Evolutionary conservation across 257 asterid species (phyloP).

Genomic region (Euphrasia confusa): DNA sequence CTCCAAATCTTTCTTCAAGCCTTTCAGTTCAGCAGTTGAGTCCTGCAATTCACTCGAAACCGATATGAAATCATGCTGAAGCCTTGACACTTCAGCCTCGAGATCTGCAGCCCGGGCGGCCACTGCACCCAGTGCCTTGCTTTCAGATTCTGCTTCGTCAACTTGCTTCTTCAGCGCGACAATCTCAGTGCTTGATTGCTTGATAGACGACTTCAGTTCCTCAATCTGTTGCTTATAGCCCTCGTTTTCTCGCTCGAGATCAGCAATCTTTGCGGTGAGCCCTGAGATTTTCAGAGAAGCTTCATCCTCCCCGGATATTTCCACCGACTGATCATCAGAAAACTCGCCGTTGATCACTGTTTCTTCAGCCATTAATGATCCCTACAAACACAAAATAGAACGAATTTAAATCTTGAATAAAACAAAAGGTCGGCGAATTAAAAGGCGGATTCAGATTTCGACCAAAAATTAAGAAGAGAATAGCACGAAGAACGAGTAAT

Average conservation of each 20-base stretch:
- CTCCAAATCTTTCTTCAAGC: conserved; percentile 43
- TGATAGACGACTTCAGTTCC: conserved; percentile 39
- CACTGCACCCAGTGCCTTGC: conserved; percentile 36
- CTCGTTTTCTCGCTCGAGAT: conserved; percentile 52
- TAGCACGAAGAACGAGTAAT: background rate
- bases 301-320: conserved; percentile 48
- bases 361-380: conserved; percentile 49
- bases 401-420: too few relatives aligned
- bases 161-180: conserved; percentile 34
- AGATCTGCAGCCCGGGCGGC: conserved; percentile 65
- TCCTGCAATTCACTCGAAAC: conserved; percentile 47
- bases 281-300: conserved; percentile 35
- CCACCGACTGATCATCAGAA: conserved; percentile 41
- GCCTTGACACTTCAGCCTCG: conserved; percentile 53
- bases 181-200: conserved; percentile 33
- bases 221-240: conserved; percentile 32
- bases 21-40: conserved; percentile 33
- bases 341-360: conserved; percentile 41
- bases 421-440: background rate
- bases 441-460: conserved; percentile 9
- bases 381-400: conserved; percentile 23
- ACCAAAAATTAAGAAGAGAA: background rate
- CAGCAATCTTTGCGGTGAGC: conserved; percentile 35
- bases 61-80: conserved; percentile 58
- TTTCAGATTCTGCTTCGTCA: conserved; percentile 39